Conservation (phyloP, 2,329 filamentous ascomycete genomes). For the Trichoderma lentiforme region DNA sequence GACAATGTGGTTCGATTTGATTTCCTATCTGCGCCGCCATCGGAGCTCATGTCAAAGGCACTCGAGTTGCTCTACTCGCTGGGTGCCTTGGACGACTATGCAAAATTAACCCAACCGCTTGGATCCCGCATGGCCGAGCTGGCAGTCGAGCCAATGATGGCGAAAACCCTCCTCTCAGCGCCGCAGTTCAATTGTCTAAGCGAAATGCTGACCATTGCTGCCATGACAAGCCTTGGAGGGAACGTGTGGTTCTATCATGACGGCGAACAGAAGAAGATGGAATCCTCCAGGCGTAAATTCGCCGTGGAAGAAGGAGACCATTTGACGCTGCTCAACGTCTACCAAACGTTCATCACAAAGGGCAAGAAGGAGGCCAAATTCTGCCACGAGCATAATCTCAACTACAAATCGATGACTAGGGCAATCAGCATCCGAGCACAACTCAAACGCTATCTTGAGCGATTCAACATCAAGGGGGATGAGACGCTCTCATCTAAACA, state of each 20-base stretch:
- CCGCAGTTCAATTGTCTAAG: slow-evolving; percentile 72
- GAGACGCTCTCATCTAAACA: slow-evolving; percentile 52
- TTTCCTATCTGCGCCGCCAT: slow-evolving; percentile 81
- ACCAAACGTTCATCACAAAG: slow-evolving; percentile 78
- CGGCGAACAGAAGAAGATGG: slow-evolving; percentile 70
- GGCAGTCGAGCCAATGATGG: slow-evolving; percentile 93
- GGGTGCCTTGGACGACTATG: slow-evolving; percentile 83
- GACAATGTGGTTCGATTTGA: slow-evolving; percentile 91
- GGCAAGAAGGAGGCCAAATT: slow-evolving; percentile 82
- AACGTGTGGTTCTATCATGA: slow-evolving; percentile 80
- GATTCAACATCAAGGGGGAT: slow-evolving; percentile 70
- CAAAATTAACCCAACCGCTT: slow-evolving; percentile 84
- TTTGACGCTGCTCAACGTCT: slow-evolving; percentile 88
- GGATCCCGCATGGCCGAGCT: slow-evolving; percentile 90
- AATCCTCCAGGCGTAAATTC: slow-evolving; percentile 74
- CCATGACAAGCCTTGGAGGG: slow-evolving; percentile 86
- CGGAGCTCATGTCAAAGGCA: slow-evolving; percentile 78
- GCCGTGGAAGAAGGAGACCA: slow-evolving; percentile 93
- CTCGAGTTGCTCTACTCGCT: slow-evolving; percentile 84
- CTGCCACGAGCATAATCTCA: slow-evolving; percentile 82
- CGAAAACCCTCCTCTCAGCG: slow-evolving; percentile 77
- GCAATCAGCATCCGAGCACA: slow-evolving; percentile 86
- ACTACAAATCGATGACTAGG: slow-evolving; percentile 77
- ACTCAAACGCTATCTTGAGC: slow-evolving; percentile 80
- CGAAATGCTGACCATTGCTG: slow-evolving; percentile 87